Evolutionary conservation across 164 flowering plant genomes (phyloP), one percentile per base, ranked within the genome.

Genomic region (Buxus sempervirens): DNA sequence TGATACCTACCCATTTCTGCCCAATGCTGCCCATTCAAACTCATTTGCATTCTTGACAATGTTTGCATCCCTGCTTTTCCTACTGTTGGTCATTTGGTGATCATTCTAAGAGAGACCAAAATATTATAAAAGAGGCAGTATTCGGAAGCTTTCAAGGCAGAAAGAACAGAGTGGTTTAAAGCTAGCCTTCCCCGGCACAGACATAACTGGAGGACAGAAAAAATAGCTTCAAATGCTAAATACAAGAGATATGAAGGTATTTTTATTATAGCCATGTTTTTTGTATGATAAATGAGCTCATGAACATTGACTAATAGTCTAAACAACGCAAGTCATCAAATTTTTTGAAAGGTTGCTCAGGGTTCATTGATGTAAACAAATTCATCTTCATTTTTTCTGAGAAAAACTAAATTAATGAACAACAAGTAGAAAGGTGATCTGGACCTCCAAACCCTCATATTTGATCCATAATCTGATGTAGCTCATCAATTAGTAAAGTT

Each of bases 1-100:
- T 0, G 90, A 89, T 66, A 54, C 86, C 19, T 88, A 91, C 70
- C 97, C 97, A 19, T 81, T 36, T 70, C 77, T 92, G 18, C 96
- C 94, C 22, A 92, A 82, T 65, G 76, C 82, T 45, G 91, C 87
- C 36, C 61, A 54, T 64, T 58, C 41, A 53, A 72, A 68, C 51
- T 60, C 64, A 19, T 22, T 74, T 25, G 3, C 69, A 27, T 41
- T 73, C 25, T 67, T 68, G 9, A 63, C 71, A 41, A 16, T 77
- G 58, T 66, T 69, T 15, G 69, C 72, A 55, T 75, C 75, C 8
- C 9, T 79, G 25, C 23, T 81, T 24, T 51, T 81, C 65, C 54
- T 74, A 21, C 27, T 79, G 12, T 48, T 72, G 66, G 36, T 51
- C 62, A 32, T 75, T 48, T 67, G 74, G 68, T 81, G 66, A 79